Evolutionary conservation across 768 basidiomycete genomes (phyloP), one percentile per base, ranked within the genome.

Genomic region (Russula compacta): DNA sequence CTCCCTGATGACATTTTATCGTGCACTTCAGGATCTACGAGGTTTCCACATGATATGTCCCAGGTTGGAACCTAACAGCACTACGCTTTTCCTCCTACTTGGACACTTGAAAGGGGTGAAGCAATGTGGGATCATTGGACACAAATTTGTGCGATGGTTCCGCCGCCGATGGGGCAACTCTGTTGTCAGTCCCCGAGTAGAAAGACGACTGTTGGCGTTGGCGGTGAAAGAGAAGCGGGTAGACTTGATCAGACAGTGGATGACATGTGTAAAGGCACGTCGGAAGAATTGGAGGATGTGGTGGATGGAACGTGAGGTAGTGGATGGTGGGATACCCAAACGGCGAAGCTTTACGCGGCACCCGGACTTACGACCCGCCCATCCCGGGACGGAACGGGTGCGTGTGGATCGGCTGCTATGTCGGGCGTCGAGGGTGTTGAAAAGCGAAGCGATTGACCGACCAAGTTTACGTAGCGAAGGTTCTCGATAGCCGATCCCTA

Each of bases 161-260:
- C 74, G 74, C 65, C 68, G 69, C 55, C 74, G 75, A 65, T 89
- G 84, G 84, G 87, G 87, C 3, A 57, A 71, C 19, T 70, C 69
- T 29, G 73, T 85, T 6, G 80, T 80, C 65, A 82, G 86, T 72
- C 74, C 77, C 54, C 73, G 76, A 21, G 86, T 89, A 21, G 78
- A 80, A 67, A 79, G 83, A 59, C 81, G 84, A 44, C 71, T 89
- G 55, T 78, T 78, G 6, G 72, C 70, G 44, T 74, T 86, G 50
- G 87, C 86, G 35, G 67, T 85, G 57, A 86, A 84, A 70, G 82
- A 89, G 73, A 81, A 84, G 15, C 79, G 84, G 48, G 71, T 75
- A 63, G 82, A 83, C 67, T 79, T 86, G 59, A 72, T 69, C 42
- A 63, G 55, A 46, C 29, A 38, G 33, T 52, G 48, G 43, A n/a